phyloP scores from a whole-genome alignment of 805 yeast species.

The Candida hungchunana region DNA sequence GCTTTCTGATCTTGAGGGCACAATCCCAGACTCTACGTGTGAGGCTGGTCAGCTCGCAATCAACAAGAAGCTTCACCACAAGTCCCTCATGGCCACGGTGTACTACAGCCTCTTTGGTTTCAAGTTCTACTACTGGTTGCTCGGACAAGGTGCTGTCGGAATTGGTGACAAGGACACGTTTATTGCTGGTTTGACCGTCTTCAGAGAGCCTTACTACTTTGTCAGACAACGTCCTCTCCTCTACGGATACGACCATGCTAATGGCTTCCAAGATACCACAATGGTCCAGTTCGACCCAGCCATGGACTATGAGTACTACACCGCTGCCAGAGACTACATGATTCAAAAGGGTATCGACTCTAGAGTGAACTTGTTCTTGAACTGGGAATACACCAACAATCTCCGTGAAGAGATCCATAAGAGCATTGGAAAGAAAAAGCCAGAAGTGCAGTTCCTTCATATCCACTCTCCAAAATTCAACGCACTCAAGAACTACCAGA shows the following conservation, averaged over 20 bases:
- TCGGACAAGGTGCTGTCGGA: conserved; percentile 75
- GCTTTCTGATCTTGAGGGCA: conserved; percentile 55
- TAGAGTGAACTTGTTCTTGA: conserved; percentile 22
- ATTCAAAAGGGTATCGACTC: conserved; percentile 20
- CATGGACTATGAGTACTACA: conserved; percentile 23
- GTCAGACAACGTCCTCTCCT: conserved; percentile 26
- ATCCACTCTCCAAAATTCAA: conserved; percentile 28
- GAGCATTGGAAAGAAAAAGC: conserved; percentile 13
- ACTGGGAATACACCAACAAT: conserved; percentile 19
- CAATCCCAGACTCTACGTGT: conserved; percentile 65
- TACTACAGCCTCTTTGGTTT: conserved; percentile 72
- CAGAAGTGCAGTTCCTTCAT: conserved; percentile 28
- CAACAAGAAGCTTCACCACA: conserved; percentile 55
- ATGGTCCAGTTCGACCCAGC: conserved; percentile 29
- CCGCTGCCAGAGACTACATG: conserved; percentile 19
- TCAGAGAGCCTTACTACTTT: conserved; percentile 2
- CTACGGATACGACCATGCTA: conserved; percentile 22
- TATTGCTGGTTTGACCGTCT: conserved; percentile 9
- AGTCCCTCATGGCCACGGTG: conserved; percentile 52
- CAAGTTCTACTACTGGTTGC: conserved; percentile 57
- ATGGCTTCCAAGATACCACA: conserved; percentile 28
- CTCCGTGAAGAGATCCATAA: conserved; percentile 21
- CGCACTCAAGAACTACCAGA: conserved; percentile 20
- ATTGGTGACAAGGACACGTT: conserved; percentile 81
- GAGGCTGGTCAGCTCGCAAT: conserved; percentile 71